Evolutionary conservation across 1,284 basidiomycete genomes (phyloP).

Genomic region (Puccinia novopanici): DNA sequence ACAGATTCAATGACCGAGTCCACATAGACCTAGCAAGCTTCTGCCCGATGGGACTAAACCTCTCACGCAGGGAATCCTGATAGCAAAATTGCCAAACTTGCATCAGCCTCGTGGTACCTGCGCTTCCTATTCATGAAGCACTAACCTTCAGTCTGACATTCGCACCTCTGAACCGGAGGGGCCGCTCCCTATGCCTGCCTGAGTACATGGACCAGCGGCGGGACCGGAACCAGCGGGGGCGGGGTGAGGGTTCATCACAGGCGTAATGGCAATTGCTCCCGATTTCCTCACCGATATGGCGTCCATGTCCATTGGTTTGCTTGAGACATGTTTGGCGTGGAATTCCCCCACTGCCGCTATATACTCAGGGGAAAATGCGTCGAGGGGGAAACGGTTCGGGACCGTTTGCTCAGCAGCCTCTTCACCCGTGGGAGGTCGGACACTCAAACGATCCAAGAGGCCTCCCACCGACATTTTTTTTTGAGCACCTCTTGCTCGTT

Average conservation of each 20-base stretch:
- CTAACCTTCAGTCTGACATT: neutral
- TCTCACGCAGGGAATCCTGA: too few relatives aligned
- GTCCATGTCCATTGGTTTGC: too few relatives aligned
- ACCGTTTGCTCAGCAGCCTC: neutral
- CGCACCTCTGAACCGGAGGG: neutral
- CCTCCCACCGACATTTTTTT: conserved; percentile 5
- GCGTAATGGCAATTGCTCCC: neutral
- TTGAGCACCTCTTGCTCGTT: neutral
- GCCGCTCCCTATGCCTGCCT: neutral
- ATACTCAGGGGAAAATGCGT: neutral
- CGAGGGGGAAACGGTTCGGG: neutral
- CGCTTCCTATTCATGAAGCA: too few relatives aligned
- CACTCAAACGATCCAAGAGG: neutral
- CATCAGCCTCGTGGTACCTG: too few relatives aligned
- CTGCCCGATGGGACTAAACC: too few relatives aligned
- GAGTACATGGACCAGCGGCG: neutral
- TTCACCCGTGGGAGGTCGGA: neutral
- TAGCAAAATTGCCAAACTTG: too few relatives aligned
- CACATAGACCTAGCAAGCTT: too few relatives aligned
- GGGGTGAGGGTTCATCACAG: neutral
- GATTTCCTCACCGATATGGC: too few relatives aligned
- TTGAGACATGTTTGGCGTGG: neutral
- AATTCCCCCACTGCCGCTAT: neutral
- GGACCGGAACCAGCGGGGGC: neutral
- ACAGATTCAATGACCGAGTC: too few relatives aligned